These are phyloP conservation scores for Microascus cirrosus DNA, from an alignment of 2,329 filamentous ascomycete species.

Conservation along the genomic window DNA sequence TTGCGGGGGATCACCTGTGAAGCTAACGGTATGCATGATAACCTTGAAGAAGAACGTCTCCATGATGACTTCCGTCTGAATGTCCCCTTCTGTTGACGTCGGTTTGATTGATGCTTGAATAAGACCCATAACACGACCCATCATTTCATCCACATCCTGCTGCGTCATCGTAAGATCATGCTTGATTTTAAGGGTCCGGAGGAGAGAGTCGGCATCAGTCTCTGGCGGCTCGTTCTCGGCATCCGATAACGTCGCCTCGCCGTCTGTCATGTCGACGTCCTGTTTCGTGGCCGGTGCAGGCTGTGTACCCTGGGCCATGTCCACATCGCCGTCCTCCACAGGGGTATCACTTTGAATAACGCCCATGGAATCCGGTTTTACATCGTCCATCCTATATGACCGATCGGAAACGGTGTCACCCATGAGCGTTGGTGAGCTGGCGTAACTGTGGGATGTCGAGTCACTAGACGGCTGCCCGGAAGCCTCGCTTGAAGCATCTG, in stretches of 20 bases:
- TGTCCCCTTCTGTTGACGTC: conserved; percentile 47
- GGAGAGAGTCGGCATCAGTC: conserved; percentile 24
- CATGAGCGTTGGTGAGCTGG: conserved; percentile 5
- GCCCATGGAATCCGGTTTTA: background rate
- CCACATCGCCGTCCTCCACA: conserved; percentile 4
- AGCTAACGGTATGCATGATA: conserved; percentile 47
- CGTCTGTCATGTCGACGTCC: conserved; percentile 1
- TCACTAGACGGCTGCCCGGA: background rate
- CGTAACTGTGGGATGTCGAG: background rate
- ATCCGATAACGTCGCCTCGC: background rate
- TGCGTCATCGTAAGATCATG: conserved; percentile 32
- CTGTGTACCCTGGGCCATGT: background rate
- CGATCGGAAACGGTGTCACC: conserved; percentile 2
- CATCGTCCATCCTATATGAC: background rate
- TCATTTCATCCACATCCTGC: conserved; percentile 93
- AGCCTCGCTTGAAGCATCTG: background rate
- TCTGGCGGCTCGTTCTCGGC: background rate
- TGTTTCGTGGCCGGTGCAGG: background rate
- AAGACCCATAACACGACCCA: conserved; percentile 83
- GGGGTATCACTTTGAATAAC: background rate
- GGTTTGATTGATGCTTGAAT: conserved; percentile 80
- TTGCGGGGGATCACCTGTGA: conserved; percentile 11
- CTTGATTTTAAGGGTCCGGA: conserved; percentile 25
- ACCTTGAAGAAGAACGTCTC: conserved; percentile 55
- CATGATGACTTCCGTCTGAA: conserved; percentile 74